A percentile compares a stretch with the other conserved stretches of the same genome.
Conservation (phyloP, 805 yeast genomes). For the Nakazawaea sp. region DNA sequence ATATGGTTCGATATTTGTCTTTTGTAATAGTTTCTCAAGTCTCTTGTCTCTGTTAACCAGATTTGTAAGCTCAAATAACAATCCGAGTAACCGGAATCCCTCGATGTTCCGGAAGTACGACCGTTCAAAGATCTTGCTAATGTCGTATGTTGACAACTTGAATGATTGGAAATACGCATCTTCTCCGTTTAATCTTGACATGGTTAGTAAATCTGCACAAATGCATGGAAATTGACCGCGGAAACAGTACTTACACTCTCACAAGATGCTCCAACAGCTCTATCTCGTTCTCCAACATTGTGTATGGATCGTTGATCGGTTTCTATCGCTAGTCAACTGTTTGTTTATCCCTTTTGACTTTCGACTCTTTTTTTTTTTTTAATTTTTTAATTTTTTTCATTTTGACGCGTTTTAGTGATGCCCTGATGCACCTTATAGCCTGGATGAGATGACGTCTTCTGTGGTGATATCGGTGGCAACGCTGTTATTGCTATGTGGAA, state of each 20-base stretch:
- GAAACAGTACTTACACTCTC: constrained; percentile 4
- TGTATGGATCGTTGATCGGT: background rate
- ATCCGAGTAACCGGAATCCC: constrained; percentile 3
- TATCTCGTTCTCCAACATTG: constrained; percentile 3
- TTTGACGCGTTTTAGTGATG: background rate
- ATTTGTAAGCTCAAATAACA: background rate
- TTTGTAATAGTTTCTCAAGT: constrained; percentile 1
- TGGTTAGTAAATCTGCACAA: too few species aligned
- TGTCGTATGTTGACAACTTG: background rate
- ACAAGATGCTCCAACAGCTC: constrained; percentile 6
- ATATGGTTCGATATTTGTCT: background rate
- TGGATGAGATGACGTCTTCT: too few species aligned
- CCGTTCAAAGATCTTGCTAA: background rate
- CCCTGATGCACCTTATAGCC: constrained; percentile 1
- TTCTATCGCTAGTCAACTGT: too few species aligned
- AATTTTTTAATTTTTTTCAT: background rate
- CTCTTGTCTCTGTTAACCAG: constrained; percentile 2
- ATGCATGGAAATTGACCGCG: background rate
- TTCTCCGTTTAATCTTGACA: constrained; percentile 3
- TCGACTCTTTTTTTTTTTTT: background rate
- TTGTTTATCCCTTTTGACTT: background rate
- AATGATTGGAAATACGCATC: constrained; percentile 7
- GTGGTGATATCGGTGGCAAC: constrained; percentile 6
- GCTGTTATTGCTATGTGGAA: constrained; percentile 9
- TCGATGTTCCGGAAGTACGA: background rate